Base-by-base conservation (phyloP, 2,329 filamentous ascomycete genomes). In the Microdochium paspali region DNA sequence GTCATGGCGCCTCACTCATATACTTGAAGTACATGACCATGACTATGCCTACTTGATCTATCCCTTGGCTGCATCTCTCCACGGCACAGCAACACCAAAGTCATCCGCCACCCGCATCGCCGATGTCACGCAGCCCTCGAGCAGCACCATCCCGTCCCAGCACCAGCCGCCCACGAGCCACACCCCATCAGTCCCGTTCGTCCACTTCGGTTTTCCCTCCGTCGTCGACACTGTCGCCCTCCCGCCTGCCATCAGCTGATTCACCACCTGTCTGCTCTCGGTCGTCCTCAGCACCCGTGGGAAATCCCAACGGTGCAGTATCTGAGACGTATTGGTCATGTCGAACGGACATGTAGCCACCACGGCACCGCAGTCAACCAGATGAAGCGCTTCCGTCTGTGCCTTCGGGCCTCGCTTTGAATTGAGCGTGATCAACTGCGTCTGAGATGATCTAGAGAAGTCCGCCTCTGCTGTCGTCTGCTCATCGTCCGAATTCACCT, bases 111-210 rank as follows among this genome's bases (percentile, higher is more conserved):
- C 66, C 28, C 70, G 66, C 68, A 77, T 76, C 1, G 79, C 77
- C 7, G 77, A 81, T 2, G 77, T 67, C 3, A 82, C 65, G 47
- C 79, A 83, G 1, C 79, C 79, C 57, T 82, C 79, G 3, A 82
- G 58, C 15, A 82, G 53, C 1, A 82, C 77, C 77, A 82, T 77
- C 2, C 79, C 79, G 57, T 82, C 79, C 78, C 78, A 82, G 53
- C 77, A 82, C 79, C 78, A 82, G 0, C 76, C 74, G 5, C 79
- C 79, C 1, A 70, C 67, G 12, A 82, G 55, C 68, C 72, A 82
- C 0, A 82, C 71, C 35, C 71, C 68, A 7, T 69, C 67, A 45
- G 77, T 64, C 0, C 77, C 77, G 49, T 77, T 81, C 7, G 59
- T 66, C 76, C 77, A 81, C 21, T 50, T 32, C 23, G n/a, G 23